Evolutionary conservation across 345 rosid species (phyloP).

Genomic region (Erucastrum elatum): DNA sequence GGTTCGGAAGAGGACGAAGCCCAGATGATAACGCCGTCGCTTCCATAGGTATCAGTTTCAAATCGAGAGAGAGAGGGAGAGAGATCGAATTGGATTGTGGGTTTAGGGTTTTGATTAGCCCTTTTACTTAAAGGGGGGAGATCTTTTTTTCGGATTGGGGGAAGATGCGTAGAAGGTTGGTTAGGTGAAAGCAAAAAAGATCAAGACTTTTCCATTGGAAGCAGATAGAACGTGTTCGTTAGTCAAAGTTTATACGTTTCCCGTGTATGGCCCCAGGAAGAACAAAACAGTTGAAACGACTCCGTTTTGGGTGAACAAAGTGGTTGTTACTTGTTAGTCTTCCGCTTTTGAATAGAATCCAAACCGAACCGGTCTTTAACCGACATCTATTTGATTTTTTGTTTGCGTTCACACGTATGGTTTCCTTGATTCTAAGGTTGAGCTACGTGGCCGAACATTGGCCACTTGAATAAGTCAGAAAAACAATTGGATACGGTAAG

Average conservation of each 20-base stretch:
- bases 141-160: neutral
- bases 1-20: slow-evolving; percentile 24
- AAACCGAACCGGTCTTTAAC: slow-evolving; percentile 12
- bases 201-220: slow-evolving; percentile 34
- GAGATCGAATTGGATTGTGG: neutral
- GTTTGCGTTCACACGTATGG: neutral
- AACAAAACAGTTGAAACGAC: neutral
- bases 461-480: slow-evolving; percentile 23
- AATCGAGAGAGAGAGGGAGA: neutral
- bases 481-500: neutral
- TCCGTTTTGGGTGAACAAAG: neutral
- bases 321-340: neutral
- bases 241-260: slow-evolving; percentile 35
- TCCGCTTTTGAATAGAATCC: neutral
- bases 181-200: slow-evolving; percentile 23
- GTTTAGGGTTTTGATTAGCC: slow-evolving; percentile 30
- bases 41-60: slow-evolving; percentile 13
- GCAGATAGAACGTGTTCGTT: slow-evolving; percentile 18
- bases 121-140: neutral
- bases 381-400: neutral
- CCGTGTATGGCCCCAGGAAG: neutral
- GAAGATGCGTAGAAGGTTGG: slow-evolving; percentile 33
- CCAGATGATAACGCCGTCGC: slow-evolving; percentile 34
- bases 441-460: slow-evolving; percentile 15
- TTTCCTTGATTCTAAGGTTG: neutral